Base-by-base conservation (phyloP, 768 basidiomycete species). In the Amanita pseudoporphyria region DNA sequence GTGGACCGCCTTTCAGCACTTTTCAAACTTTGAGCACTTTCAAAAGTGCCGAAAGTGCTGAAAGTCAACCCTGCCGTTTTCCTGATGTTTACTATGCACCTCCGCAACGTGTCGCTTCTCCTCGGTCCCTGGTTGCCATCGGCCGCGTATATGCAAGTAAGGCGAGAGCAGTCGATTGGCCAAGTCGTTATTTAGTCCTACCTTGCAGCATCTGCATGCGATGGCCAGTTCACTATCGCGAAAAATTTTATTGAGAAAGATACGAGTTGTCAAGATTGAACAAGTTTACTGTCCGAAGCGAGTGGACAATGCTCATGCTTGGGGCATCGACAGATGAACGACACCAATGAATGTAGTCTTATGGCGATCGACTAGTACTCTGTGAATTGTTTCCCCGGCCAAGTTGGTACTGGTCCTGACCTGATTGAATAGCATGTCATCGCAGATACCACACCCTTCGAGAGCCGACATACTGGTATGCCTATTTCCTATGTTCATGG, bases 341-440 rank as follows among this genome's bases (percentile, higher is more conserved):
- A 16, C 24, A 57, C 64, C 3, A 67, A 74, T 51, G 67, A 73
- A 9, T 77, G 75, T 53, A 70, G 12, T 16, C 41, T 24, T 26
- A 9, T 24, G n/a, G 26, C 14, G 14, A 42, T 28, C 24, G 26
- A 3, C 18, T 14, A n/a, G 21, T 37, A 13, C 46, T 60, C 52
- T 51, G 71, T 67, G 5, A 69, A 71, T 58, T 77, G 72, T 64
- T 77, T 73, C 9, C 70, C 71, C 26, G 26, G 7, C 26, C 26
- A 28, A 2, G 54, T 70, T 2, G 72, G 71, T 16, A 72, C 72
- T 56, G 75, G 73, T 28, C 74, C 74, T 1, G 62, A 72, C 58
- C 71, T 71, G 3, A 69, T 70, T 50, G 72, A 77, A 16, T 28
- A 75, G 71, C 61, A 68, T 57, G 62, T 76, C 45, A 76, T 78